A percentile compares a stretch with the other conserved stretches of the same genome.
Evolutionary conservation across 495 filamentous ascomycete species (phyloP).

Genomic region (Aspergillus conjunctus): DNA sequence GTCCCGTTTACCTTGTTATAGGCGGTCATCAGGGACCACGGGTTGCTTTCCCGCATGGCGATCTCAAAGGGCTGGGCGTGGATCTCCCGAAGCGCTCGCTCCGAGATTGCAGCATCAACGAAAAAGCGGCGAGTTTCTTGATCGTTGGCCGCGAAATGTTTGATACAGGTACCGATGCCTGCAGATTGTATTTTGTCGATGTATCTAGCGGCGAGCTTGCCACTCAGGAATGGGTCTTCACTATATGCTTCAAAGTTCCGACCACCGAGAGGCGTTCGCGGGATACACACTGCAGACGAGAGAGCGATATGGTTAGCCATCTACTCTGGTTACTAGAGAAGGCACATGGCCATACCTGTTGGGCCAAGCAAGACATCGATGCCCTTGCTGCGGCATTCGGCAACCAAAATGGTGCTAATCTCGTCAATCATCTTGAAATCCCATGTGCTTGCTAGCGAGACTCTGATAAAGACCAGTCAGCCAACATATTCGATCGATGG

Average conservation of each 20-base stretch:
- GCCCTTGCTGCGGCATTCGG: too few relatives aligned
- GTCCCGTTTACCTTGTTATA: not conserved
- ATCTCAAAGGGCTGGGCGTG: not conserved
- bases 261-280: not conserved
- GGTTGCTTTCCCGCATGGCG: not conserved
- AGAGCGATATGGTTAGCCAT: not conserved
- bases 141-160: conserved; percentile 5
- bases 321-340: not conserved
- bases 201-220: not conserved
- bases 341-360: too few relatives aligned
- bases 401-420: too few relatives aligned
- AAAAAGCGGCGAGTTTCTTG: not conserved
- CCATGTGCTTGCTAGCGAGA: too few relatives aligned
- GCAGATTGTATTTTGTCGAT: not conserved
- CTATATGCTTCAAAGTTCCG: not conserved
- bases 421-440: too few relatives aligned
- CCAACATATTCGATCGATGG: too few relatives aligned
- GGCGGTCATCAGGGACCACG: not conserved
- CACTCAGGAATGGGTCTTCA: not conserved
- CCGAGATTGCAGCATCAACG: not conserved
- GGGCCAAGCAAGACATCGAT: too few relatives aligned
- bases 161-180: not conserved
- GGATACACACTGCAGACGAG: not conserved
- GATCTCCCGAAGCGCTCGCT: not conserved
- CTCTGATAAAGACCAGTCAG: too few relatives aligned